A percentile compares a stretch with the other conserved stretches of the same genome.
Evolutionary conservation across 305 asterid genomes (phyloP).

Genomic region (Plantago coronopus): DNA sequence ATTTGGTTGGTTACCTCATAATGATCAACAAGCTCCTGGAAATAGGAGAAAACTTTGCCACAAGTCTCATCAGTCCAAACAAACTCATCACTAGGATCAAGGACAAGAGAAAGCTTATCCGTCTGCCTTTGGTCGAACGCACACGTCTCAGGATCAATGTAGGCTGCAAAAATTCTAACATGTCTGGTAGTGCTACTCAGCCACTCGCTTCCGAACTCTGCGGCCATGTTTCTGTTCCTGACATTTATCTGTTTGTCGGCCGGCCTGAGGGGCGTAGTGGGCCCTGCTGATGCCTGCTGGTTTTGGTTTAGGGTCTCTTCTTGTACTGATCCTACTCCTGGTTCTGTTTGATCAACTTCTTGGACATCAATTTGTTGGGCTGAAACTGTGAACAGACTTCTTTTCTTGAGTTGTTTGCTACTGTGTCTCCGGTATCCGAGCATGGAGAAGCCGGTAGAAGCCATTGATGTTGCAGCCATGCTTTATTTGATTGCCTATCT

Average conservation of each 20-base stretch:
- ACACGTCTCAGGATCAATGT: conserved; percentile 73
- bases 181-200: conserved; percentile 76
- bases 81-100: conserved; percentile 85
- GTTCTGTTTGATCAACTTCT: conserved; percentile 29
- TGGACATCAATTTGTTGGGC: conserved; percentile 57
- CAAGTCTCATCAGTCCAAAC: conserved; percentile 77
- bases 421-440: conserved; percentile 30
- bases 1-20: conserved; percentile 72
- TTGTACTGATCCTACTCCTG: conserved; percentile 14
- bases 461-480: conserved; percentile 71
- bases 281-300: conserved; percentile 15
- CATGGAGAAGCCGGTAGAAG: conserved; percentile 53
- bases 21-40: conserved; percentile 83
- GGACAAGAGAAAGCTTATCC: conserved; percentile 82
- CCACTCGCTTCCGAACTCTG: conserved; percentile 84
- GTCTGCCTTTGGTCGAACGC: conserved; percentile 77
- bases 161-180: conserved; percentile 78
- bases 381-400: conserved; percentile 34
- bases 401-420: conserved; percentile 25
- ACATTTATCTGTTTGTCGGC: conserved; percentile 59
- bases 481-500: conserved; percentile 2
- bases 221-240: conserved; percentile 63
- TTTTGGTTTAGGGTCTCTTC: conserved; percentile 18
- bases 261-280: conserved; percentile 47
- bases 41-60: conserved; percentile 65